These are phyloP conservation scores for Saitozyma podzolica DNA, from an alignment of 768 basidiomycete species.

Conservation along the genomic window DNA sequence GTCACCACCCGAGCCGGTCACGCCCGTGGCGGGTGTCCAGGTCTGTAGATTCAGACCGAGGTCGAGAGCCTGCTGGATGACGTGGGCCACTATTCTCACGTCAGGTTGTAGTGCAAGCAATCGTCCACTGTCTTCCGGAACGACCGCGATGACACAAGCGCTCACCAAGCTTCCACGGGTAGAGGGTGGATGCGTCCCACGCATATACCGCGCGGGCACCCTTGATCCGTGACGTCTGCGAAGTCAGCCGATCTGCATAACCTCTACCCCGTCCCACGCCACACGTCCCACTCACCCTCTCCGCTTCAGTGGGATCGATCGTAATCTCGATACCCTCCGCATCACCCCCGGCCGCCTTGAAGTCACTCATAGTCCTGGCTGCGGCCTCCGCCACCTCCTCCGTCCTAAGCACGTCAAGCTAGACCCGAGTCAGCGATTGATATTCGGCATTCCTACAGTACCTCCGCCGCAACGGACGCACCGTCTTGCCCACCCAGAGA, in stretches of 20 bases:
- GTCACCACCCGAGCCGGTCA: constrained; percentile 14
- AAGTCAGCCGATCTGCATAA: not conserved
- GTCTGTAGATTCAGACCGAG: constrained; percentile 32
- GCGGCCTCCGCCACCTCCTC: constrained; percentile 32
- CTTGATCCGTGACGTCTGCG: constrained; percentile 16
- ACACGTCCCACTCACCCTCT: constrained; percentile 22
- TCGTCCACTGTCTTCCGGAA: not conserved
- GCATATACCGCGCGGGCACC: constrained; percentile 10
- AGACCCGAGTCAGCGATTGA: not conserved
- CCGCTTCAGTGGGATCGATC: constrained; percentile 36
- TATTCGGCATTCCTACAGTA: not conserved
- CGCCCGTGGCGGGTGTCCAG: constrained; percentile 15
- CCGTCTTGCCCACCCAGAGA: constrained; percentile 39
- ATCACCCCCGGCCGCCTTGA: constrained; percentile 48
- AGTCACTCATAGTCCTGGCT: constrained; percentile 30
- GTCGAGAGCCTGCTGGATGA: constrained; percentile 25
- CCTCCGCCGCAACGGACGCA: constrained; percentile 3
- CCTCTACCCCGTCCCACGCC: not conserved
- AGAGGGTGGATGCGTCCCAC: constrained; percentile 5
- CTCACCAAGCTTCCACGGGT: constrained; percentile 24
- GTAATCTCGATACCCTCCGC: constrained; percentile 42
- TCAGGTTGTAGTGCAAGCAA: not conserved
- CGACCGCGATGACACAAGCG: not conserved
- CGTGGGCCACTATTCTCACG: constrained; percentile 16
- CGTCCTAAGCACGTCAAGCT: constrained; percentile 38